A percentile compares a stretch with the other conserved stretches of the same genome.
phyloP scores from a whole-genome alignment of 2,329 filamentous ascomycete genomes.

The Phialemoniopsis sp. region DNA sequence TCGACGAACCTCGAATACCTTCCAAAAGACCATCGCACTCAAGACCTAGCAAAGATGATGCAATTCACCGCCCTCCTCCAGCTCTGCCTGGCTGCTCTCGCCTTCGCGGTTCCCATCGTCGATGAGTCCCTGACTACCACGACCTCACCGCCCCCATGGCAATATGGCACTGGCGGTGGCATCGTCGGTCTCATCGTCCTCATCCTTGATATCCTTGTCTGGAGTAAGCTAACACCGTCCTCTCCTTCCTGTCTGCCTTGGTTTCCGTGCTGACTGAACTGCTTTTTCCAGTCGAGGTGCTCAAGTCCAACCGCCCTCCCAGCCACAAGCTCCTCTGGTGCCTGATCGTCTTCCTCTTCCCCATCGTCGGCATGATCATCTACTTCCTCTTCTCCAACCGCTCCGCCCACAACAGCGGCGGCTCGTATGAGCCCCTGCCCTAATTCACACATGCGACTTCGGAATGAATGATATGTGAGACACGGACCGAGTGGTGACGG shows the following conservation, averaged over 20 bases:
- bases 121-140: slow-evolving; percentile 27
- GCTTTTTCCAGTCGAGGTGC: slow-evolving; percentile 60
- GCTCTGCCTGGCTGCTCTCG: slow-evolving; percentile 44
- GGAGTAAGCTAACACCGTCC: slow-evolving; percentile 45
- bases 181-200: slow-evolving; percentile 58
- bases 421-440: slow-evolving; percentile 49
- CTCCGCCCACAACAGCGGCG: slow-evolving; percentile 44
- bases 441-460: not conserved
- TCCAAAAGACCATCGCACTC: too few species aligned
- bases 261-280: not conserved
- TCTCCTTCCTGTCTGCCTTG: too few species aligned
- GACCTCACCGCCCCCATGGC: slow-evolving; percentile 40
- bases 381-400: slow-evolving; percentile 65
- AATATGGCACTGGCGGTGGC: slow-evolving; percentile 58
- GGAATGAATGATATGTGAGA: too few species aligned
- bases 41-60: slow-evolving; percentile 26
- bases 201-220: slow-evolving; percentile 59
- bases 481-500: too few species aligned
- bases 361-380: slow-evolving; percentile 55
- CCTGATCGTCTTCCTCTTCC: slow-evolving; percentile 61
- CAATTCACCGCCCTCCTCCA: slow-evolving; percentile 42
- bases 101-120: slow-evolving; percentile 41
- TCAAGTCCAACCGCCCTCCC: slow-evolving; percentile 58
- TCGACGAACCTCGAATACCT: too few species aligned
- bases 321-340: slow-evolving; percentile 58